A percentile compares a stretch with the other conserved stretches of the same genome.
phyloP scores from a whole-genome alignment of 108 stramenopile genomes.

The Fragilaria radians region DNA sequence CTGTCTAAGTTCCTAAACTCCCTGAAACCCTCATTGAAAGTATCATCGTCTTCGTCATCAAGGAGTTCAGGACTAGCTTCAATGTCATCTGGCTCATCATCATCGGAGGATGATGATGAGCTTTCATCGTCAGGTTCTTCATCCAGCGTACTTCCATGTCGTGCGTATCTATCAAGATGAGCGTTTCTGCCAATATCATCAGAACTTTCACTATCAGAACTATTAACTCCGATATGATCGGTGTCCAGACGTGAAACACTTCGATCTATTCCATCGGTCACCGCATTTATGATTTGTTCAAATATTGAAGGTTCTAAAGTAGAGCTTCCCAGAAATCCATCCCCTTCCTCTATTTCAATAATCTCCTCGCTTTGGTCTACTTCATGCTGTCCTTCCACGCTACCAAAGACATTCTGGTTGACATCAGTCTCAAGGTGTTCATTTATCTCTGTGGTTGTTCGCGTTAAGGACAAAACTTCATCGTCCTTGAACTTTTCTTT shows the following conservation, averaged over 20 bases:
- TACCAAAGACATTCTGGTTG: background rate
- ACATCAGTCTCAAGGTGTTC: background rate
- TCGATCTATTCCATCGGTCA: background rate
- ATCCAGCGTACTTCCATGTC: background rate
- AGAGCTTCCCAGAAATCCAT: background rate
- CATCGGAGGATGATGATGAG: slow-evolving; percentile 1
- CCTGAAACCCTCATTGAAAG: slow-evolving; percentile 5
- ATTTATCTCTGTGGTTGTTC: background rate
- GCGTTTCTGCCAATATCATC: background rate
- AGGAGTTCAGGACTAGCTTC: slow-evolving; percentile 1
- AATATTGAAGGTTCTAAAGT: background rate
- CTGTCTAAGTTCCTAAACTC: slow-evolving; percentile 18
- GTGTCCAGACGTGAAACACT: background rate
- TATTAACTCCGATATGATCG: background rate
- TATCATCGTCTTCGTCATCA: slow-evolving; percentile 18
- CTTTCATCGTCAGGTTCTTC: slow-evolving; percentile 1
- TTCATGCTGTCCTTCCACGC: too few species aligned
- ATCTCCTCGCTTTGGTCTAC: too few species aligned
- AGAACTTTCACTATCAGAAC: background rate
- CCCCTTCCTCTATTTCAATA: too few species aligned
- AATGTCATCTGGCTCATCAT: slow-evolving; percentile 10
- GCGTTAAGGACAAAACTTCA: background rate
- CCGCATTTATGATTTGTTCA: background rate
- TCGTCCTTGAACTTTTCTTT: background rate
- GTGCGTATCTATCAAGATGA: background rate